Evolutionary conservation across 352 stramenopile species (phyloP), one percentile per base, ranked within the genome.

Genomic region (Phytopythium litorale): DNA sequence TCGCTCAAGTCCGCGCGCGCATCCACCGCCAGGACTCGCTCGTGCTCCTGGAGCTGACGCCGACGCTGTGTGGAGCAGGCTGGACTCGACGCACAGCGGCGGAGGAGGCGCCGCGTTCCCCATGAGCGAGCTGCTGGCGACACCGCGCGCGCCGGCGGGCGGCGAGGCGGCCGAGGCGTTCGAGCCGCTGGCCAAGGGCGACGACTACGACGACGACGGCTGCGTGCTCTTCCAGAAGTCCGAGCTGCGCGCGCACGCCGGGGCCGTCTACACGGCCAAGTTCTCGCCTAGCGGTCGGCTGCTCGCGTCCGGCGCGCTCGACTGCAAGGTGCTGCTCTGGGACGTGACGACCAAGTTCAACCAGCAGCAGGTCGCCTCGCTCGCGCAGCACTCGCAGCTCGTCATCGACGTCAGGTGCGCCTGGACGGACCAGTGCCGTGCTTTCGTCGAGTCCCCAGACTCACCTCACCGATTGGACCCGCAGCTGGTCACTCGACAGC

Each of bases 261-360:
- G 84, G 38, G 87, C 87, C 25, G 87, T 95, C 43, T 95, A 95
- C 74, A 92, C 84, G 58, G 78, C 87, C 64, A 95, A 95, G 66
- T 95, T 95, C 60, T 92, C 82, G 23, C 84, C 86, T 1, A 93
- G 84, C 59, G 87, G 87, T 4, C 77, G 84, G n/a, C 69, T 95
- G 56, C 66, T 95, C 43, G 84, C 82, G 49, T 92, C 82, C 15
- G 87, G 87, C n/a, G 69, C 81, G 62, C 79, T 95, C 37, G 87
- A 95, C 66, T 87, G 78, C 59, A 88, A 87, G 55, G 83, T 95
- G 57, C 68, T 93, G 65, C 69, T 95, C 19, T 95, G 87, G 87
- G 87, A 95, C 68, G 80, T 93, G 56, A 95, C 87, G 19, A 92
- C 87, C 62, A 93, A 95, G 64, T 92, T 94, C 68, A 93, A 93